Base-by-base conservation (phyloP, 2,329 filamentous ascomycete genomes). In the Pyrenochaeta sp. region DNA sequence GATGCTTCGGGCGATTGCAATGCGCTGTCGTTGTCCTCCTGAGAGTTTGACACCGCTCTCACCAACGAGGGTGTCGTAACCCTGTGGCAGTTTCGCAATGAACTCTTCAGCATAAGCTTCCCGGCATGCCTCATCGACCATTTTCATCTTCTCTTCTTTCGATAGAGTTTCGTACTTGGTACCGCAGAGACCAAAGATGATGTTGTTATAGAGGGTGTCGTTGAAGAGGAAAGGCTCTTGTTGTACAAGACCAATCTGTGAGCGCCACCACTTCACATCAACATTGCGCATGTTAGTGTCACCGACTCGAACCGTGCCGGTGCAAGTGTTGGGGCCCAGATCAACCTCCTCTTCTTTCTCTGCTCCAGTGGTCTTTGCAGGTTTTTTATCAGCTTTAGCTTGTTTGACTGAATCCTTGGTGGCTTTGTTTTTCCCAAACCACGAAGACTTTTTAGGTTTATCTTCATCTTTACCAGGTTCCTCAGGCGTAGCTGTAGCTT, bases 1-100 rank as follows among this genome's bases (percentile, higher is more conserved):
- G 19, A 90, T 84, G 8, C 85, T 85, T 6, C 88, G 77, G 0
- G 87, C 88, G 49, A 91, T 90, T 2, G 88, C 86, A 17, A 95
- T 80, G 4, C 90, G 82, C 66, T 95, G 90, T n/a, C 89, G 82
- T 66, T 96, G 90, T 1, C 90, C 90, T n/a, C 89, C 88, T 8
- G 87, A 90, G 1, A 95, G 74, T 63, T 89, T 90, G 34, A 87
- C 86, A 4, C 90, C 90, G 19, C 81, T 81, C 61, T 93, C 89
- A 1, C 90, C 90, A 1, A 94, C 89, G 7, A 81, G 71, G 0
- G 89, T 90, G 4, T 87, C 79, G 61, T 92, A 92, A 1, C 84
- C 82, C 74, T 88, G 35, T 4, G 69, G 70, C 10, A 73, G 48
- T 35, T 57, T 63, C 6, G 51, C 43, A 24, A 73, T 70, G 44